Evolutionary conservation across 1,284 basidiomycete species (phyloP).

Genomic region (Heliocybe sulcata): DNA sequence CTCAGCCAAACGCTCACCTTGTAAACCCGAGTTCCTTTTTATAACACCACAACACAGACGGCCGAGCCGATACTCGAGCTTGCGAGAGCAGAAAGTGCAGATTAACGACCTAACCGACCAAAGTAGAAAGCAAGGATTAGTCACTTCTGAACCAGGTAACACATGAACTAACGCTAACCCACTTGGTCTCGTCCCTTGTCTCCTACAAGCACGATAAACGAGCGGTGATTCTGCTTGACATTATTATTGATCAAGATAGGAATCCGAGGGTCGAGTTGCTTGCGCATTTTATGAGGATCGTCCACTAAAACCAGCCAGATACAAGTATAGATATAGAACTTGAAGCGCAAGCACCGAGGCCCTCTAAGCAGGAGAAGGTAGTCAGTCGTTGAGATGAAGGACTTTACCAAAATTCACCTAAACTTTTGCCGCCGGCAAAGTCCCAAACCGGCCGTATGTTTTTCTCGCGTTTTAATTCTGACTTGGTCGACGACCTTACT

Average conservation of each 20-base stretch:
- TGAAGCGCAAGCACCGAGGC: too few species aligned
- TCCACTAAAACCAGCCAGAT: too few species aligned
- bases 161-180: constrained; percentile 11
- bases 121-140: too few species aligned
- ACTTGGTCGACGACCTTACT: too few species aligned
- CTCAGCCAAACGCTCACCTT: constrained; percentile 41
- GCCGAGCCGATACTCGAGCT: constrained; percentile 82
- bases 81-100: constrained; percentile 93
- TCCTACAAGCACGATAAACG: constrained; percentile 96
- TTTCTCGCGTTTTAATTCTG: not conserved
- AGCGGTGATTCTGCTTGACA: constrained; percentile 89
- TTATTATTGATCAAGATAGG: constrained; percentile 90
- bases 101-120: constrained; percentile 95
- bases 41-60: constrained; percentile 95
- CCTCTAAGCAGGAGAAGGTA: too few species aligned
- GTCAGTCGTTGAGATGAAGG: not conserved
- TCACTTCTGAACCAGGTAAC: too few species aligned
- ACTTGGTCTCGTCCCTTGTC: constrained; percentile 94
- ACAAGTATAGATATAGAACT: too few species aligned
- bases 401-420: not conserved
- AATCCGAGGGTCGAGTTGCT: constrained; percentile 88
- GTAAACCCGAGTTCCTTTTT: constrained; percentile 96
- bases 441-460: not conserved
- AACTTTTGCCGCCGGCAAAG: not conserved
- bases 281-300: constrained; percentile 45